Percentiles rank a stretch among this genome's conserved stretches.
Conservation (phyloP, 176 grass and related monocot genomes). For the Juncus effusus region DNA sequence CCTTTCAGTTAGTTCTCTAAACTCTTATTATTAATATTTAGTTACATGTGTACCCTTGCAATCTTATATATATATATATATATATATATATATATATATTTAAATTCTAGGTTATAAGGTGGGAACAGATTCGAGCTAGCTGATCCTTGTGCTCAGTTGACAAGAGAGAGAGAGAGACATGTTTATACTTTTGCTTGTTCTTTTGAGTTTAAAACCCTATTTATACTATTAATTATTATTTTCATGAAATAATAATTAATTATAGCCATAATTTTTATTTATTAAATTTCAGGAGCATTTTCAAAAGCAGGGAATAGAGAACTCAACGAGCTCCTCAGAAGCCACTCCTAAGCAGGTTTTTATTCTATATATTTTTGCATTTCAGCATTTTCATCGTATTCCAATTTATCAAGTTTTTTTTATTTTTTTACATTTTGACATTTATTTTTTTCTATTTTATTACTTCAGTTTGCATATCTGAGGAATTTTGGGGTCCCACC, state of each 20-base stretch:
- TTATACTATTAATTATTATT: constrained; percentile 5
- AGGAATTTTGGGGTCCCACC: constrained; percentile 56
- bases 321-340: constrained; percentile 82
- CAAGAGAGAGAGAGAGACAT: constrained; percentile 81
- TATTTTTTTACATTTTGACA: neutral
- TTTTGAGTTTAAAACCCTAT: constrained; percentile 3
- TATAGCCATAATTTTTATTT: neutral
- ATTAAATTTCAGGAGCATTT: constrained; percentile 97
- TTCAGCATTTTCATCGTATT: too few species aligned
- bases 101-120: constrained; percentile 75
- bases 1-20: constrained; percentile 51
- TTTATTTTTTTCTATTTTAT: neutral
- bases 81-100: too few species aligned
- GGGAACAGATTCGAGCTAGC: constrained; percentile 95
- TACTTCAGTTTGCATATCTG: constrained; percentile 83
- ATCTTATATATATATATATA: constrained; percentile 18
- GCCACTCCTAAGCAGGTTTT: constrained; percentile 79
- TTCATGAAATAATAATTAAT: neutral
- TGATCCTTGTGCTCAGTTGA: constrained; percentile 62
- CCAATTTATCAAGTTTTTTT: constrained; percentile 6
- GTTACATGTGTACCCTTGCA: neutral
- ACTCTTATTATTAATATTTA: too few species aligned
- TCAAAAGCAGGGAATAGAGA: constrained; percentile 93
- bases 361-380: too few species aligned
- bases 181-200: too few species aligned